Base-by-base conservation (phyloP, 2,329 filamentous ascomycete species). In the Passalora sequoiae region DNA sequence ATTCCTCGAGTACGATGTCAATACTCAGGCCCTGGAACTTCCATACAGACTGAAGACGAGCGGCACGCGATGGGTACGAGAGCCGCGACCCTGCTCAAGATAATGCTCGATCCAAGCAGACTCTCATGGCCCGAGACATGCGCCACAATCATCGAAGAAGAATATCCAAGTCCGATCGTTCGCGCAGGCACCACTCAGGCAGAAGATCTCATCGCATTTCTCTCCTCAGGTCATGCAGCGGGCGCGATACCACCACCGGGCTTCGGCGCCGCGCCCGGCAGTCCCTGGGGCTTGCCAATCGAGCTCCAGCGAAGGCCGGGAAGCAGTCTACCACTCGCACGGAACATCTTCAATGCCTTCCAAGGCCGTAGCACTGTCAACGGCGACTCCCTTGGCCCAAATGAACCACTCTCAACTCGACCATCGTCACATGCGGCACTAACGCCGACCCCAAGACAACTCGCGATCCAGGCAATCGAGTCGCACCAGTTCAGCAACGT, bases 311-410 rank as follows among this genome's bases (percentile, higher is more conserved):
- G 38, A 15, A 9, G 4, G 19, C 38, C 25, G 19, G 27, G 38
- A 13, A 19, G 2, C n/a, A 8, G 16, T 15, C 9, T 40, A 13
- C 15, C 5, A 8, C 17, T 31, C 16, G 25, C 25, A 4, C 24
- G 24, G 7, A 30, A 19, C 31, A 28, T 43, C 25, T 38, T 15
- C n/a, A 17, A 43, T 12, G 31, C 31, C 8, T 28, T 43, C 17
- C 30, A 43, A 16, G 22, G 4, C n/a, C 8, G 6, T 17, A 25
- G 17, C 20, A 12, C 5, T 15, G 31, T 6, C 6, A 8, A 8
- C 12, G 16, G 33, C 9, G 16, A n/a, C 3, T 10, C 15, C 4
- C 19, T 37, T 17, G 33, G 33, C 24, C 16, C 20, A 17, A 17
- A 10, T 13, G 19, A 22, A 3, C n/a, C n/a, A n/a, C n/a, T n/a